A percentile compares a stretch with the other conserved stretches of the same genome.
These are phyloP conservation scores for Lojkania enalia DNA, from an alignment of 2,329 filamentous ascomycete species.

Conservation along the genomic window DNA sequence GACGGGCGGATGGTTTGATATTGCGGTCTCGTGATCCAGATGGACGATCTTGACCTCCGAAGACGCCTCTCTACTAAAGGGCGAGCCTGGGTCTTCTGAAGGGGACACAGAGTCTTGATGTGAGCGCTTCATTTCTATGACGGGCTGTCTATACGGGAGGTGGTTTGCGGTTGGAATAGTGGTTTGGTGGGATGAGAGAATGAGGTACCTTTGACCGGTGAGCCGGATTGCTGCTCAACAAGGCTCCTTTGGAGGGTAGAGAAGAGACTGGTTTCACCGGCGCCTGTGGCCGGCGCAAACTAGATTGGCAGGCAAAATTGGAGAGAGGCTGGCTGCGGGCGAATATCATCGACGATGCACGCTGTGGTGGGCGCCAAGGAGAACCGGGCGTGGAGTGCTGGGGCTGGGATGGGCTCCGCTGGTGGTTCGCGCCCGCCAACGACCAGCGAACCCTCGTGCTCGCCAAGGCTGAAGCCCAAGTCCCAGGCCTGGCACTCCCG, in stretches of 20 bases:
- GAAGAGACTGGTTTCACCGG: background rate
- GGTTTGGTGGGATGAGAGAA: constrained; percentile 18
- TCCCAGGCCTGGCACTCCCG: too few relatives aligned
- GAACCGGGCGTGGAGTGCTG: too few relatives aligned
- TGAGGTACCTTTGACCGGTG: constrained; percentile 30
- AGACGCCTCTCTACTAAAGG: constrained; percentile 34
- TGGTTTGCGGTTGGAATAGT: constrained; percentile 1
- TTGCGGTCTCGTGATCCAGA: constrained; percentile 53
- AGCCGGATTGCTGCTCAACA: background rate
- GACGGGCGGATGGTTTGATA: constrained; percentile 43
- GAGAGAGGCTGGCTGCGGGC: too few relatives aligned
- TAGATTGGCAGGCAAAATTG: too few relatives aligned
- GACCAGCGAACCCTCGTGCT: too few relatives aligned
- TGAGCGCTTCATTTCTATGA: constrained; percentile 63
- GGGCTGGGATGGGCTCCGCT: too few relatives aligned
- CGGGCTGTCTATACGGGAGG: constrained; percentile 3
- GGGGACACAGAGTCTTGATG: constrained; percentile 55
- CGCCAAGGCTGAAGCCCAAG: too few relatives aligned
- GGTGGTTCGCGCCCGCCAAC: background rate
- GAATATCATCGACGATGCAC: too few relatives aligned
- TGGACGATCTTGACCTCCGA: constrained; percentile 53
- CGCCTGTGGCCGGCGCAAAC: background rate
- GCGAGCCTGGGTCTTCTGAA: constrained; percentile 40
- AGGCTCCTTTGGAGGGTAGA: background rate
- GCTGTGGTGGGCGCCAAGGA: too few relatives aligned